These are phyloP conservation scores for Penicillium sp. DNA, from an alignment of 2,329 filamentous ascomycete species.

Conservation along the genomic window DNA sequence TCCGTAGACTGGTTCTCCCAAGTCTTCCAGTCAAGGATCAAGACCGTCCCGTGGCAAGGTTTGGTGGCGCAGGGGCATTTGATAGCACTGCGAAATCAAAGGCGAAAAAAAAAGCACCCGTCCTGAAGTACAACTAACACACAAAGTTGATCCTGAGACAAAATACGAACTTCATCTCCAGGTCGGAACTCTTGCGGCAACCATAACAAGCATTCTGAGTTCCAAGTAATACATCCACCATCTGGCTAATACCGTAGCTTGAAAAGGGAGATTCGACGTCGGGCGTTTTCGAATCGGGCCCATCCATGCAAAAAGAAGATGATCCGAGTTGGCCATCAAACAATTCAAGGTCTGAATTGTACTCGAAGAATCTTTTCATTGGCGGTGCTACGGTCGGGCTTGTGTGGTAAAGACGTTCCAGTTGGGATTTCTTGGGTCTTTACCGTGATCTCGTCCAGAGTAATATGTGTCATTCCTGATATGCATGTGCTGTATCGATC, in stretches of 20 bases:
- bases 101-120: background rate
- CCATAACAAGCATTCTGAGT: background rate
- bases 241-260: background rate
- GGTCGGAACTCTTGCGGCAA: background rate
- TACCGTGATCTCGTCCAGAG: no score
- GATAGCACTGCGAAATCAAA: background rate
- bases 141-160: background rate
- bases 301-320: background rate
- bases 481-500: background rate
- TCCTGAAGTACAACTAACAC: background rate
- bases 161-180: background rate
- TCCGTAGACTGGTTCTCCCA: no score
- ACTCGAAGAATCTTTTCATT: background rate
- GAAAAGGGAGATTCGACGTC: background rate
- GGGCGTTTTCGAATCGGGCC: background rate
- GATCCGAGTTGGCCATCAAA: background rate
- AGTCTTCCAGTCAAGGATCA: no score
- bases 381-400: no score
- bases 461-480: background rate
- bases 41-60: no score
- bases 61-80: background rate
- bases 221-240: background rate
- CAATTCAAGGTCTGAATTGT: background rate
- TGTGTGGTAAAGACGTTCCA: no score
- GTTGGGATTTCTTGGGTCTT: no score